Evolutionary conservation across 179 eudicot species (phyloP).

Genomic region (Pouteria campechiana): DNA sequence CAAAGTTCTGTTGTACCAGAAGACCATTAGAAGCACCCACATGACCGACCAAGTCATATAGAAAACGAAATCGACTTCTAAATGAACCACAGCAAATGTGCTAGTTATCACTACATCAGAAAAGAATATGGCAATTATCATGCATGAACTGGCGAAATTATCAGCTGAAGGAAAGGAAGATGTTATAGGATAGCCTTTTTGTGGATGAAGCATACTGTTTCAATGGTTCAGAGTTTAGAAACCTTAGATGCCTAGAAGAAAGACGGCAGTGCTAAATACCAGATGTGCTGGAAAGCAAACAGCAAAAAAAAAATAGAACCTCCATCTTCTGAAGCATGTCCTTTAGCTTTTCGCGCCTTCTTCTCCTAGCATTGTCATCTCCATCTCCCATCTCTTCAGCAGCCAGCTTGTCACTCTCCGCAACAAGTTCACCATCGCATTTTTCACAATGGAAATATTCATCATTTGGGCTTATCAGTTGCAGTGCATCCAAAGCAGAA

Average conservation of each 20-base stretch:
- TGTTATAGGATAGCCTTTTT: no score
- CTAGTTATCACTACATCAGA: neutral
- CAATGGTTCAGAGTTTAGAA: no score
- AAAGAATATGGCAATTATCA: neutral
- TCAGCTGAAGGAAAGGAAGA: no score
- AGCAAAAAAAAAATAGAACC: conserved; percentile 21
- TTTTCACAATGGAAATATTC: conserved; percentile 87
- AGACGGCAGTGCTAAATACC: neutral
- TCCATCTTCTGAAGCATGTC: conserved; percentile 80
- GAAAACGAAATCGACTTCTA: no score
- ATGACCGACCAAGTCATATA: no score
- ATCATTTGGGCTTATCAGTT: conserved; percentile 65
- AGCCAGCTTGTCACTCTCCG: conserved; percentile 86
- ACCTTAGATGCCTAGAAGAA: no score
- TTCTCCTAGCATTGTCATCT: conserved; percentile 92
- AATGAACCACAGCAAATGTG: no score
- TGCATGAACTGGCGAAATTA: no score
- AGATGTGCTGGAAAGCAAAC: neutral
- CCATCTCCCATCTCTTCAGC: conserved; percentile 85
- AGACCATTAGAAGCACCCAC: no score
- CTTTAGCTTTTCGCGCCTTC: conserved; percentile 74
- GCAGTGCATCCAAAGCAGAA: conserved; percentile 88
- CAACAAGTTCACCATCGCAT: conserved; percentile 83
- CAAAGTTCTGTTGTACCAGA: no score
- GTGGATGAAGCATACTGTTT: no score